Evolutionary conservation across 768 basidiomycete genomes (phyloP), one percentile per base, ranked within the genome.

Genomic region (Pisolithus microcarpus): DNA sequence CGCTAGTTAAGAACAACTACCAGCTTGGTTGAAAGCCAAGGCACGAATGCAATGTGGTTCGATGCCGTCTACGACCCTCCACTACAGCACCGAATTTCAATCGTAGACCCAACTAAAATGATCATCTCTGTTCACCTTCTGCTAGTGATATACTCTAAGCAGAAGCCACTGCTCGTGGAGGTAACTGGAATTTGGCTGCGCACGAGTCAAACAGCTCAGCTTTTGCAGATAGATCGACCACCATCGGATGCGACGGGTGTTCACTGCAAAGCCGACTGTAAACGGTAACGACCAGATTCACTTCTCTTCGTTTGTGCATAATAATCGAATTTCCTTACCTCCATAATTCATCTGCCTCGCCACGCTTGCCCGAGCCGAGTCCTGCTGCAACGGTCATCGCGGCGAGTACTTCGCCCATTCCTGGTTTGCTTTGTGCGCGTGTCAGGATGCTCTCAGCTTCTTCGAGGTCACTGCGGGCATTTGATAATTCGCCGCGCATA

Each of bases 401-500:
- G 7, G 85, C 86, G 39, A 85, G 70, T 13, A 87, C 75, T 61
- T 91, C 88, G 37, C 58, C 58, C 43, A 76, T 66, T 58, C 87
- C 80, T 9, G 59, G 57, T 21, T 61, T 54, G n/a, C 66, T 52
- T 36, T 60, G 60, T 8, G 64, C 76, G 58, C 81, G 82, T 43
- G 74, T 69, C 21, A 85, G 64, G 11, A 65, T 38, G 21, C 52
- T 43, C 45, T 56, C 56, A 0, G 87, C 81, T 63, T 91, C 88
- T 56, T 88, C 85, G 48, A 91, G 65, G 61, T 89, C 87, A 3
- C 85, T 87, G 64, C 80, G 82, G n/a, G 88, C 89, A 50, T 81
- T 85, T 21, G 74, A 68, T 44, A 87, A 69, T 58, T 91, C 87
- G 53, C 85, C 85, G 18, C 84, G 76, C 46, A 91, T 70, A n/a